A percentile compares a stretch with the other conserved stretches of the same genome.
Evolutionary conservation across 2,329 filamentous ascomycete genomes (phyloP).

Genomic region (Meredithiella fracta): DNA sequence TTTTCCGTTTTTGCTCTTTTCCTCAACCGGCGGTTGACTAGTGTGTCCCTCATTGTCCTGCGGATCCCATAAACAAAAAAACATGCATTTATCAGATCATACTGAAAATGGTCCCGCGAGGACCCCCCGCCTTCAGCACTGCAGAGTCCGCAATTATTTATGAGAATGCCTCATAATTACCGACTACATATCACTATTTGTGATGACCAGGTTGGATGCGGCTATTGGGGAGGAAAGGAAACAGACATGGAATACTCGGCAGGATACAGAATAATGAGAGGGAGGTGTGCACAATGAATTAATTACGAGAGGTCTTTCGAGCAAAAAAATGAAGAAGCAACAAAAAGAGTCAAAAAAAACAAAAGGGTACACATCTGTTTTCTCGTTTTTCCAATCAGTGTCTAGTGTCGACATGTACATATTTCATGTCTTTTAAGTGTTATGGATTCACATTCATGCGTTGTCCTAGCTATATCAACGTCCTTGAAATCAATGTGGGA

Average conservation of each 20-base stretch:
- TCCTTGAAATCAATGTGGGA: too few species aligned
- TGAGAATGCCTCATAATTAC: not conserved
- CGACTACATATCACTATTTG: too few species aligned
- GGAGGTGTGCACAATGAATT: slow-evolving; percentile 12
- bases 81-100: not conserved
- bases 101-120: too few species aligned
- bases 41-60: not conserved
- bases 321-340: slow-evolving; percentile 11
- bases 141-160: not conserved
- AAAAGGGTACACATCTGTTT: slow-evolving; percentile 1
- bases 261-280: not conserved
- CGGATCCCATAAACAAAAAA: not conserved
- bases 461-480: too few species aligned
- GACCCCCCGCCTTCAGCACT: too few species aligned
- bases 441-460: too few species aligned
- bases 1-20: not conserved
- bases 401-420: too few species aligned
- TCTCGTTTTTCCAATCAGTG: too few species aligned
- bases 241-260: not conserved
- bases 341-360: slow-evolving; percentile 13
- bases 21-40: not conserved
- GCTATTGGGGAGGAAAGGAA: not conserved
- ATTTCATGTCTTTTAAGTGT: too few species aligned
- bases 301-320: slow-evolving; percentile 14
- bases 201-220: not conserved